Conservation (phyloP, 2,329 filamentous ascomycete species). For the Aspergillus spinulosporus region DNA sequence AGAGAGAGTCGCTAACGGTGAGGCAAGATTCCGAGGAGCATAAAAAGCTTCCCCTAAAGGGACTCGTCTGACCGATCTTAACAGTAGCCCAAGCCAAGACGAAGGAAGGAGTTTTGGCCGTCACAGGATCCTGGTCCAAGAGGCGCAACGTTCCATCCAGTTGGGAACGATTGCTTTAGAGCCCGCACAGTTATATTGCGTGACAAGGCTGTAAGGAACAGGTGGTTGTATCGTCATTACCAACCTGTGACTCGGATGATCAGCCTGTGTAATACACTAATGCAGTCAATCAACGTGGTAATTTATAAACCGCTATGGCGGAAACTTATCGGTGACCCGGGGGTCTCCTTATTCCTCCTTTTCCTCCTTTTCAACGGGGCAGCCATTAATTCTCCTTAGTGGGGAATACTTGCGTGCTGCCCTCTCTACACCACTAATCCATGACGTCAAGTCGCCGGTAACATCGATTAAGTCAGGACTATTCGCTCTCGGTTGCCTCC, state of each 20-base stretch:
- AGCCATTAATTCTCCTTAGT: not conserved
- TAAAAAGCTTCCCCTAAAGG: not conserved
- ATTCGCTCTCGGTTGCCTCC: not conserved
- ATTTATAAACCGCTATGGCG: conserved; percentile 23
- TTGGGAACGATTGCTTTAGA: conserved; percentile 20
- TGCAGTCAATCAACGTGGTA: conserved; percentile 21
- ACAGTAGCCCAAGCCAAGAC: not conserved
- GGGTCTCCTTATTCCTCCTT: not conserved
- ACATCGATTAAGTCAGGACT: not conserved
- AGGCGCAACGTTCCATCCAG: conserved; percentile 32
- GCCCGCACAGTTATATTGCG: not conserved
- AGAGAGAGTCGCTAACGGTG: not conserved
- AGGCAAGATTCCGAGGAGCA: not conserved
- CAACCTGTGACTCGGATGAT: not conserved
- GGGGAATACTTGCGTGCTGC: conserved; percentile 17
- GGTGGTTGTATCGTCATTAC: conserved; percentile 16
- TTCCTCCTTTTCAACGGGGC: conserved; percentile 5
- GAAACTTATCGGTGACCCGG: conserved; percentile 10
- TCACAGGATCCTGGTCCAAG: conserved; percentile 21
- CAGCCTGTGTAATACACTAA: conserved; percentile 17
- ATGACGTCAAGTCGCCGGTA: conserved; percentile 25
- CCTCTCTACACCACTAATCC: not conserved
- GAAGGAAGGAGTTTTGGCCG: conserved; percentile 8
- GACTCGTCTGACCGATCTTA: no score
- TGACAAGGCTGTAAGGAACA: conserved; percentile 7